These are phyloP conservation scores for Eurotiales sp. DNA, from an alignment of 2,329 filamentous ascomycete species.

Conservation along the genomic window DNA sequence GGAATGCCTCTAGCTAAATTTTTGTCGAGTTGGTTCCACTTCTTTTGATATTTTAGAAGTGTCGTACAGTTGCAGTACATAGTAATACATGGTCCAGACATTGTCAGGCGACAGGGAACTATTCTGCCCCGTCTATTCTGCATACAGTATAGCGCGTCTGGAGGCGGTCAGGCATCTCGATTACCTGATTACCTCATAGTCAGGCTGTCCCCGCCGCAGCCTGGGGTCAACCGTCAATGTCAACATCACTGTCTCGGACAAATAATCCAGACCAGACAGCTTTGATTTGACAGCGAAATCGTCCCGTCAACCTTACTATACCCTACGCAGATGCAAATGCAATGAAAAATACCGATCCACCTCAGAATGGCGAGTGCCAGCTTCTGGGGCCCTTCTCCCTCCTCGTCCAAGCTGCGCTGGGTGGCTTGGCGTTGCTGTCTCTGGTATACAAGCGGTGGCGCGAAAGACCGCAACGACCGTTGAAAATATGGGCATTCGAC, in stretches of 20 bases:
- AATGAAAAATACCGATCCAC: slow-evolving; percentile 37
- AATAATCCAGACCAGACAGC: too few relatives aligned
- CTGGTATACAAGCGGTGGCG: slow-evolving; percentile 92
- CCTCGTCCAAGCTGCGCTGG: slow-evolving; percentile 82
- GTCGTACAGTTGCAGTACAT: too few relatives aligned
- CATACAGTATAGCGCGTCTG: too few relatives aligned
- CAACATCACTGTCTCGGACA: too few relatives aligned
- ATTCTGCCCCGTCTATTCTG: too few relatives aligned
- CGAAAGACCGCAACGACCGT: slow-evolving; percentile 82
- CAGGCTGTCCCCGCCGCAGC: background rate
- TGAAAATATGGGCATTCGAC: slow-evolving; percentile 98
- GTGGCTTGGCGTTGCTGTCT: slow-evolving; percentile 74
- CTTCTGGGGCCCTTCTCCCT: slow-evolving; percentile 88
- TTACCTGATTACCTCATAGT: too few relatives aligned
- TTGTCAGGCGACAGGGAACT: too few relatives aligned
- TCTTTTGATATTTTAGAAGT: too few relatives aligned
- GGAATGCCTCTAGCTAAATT: too few relatives aligned
- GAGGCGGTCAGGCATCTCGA: too few relatives aligned
- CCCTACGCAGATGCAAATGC: background rate
- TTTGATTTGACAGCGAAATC: background rate
- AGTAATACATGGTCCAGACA: too few relatives aligned
- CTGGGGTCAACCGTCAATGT: slow-evolving; percentile 3
- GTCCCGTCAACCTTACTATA: background rate
- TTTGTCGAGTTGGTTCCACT: too few relatives aligned
- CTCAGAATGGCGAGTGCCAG: slow-evolving; percentile 69